Percentiles rank a stretch among this genome's conserved stretches.
These are phyloP conservation scores for Cardamine chenopodiifolia DNA, from an alignment of 345 rosid genomes.

Conservation along the genomic window DNA sequence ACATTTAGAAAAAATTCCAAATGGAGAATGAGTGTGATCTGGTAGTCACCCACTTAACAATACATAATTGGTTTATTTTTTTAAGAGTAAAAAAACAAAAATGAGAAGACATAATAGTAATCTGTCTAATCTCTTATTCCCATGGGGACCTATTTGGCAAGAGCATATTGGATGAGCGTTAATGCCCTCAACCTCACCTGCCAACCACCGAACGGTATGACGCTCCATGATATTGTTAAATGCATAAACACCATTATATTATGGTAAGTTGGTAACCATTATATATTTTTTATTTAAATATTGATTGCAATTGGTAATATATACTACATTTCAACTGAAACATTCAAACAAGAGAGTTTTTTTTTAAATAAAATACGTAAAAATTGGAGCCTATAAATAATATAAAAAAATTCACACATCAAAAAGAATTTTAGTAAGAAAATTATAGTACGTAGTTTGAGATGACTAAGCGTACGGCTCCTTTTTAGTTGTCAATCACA, in stretches of 20 bases:
- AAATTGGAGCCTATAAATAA: too few species aligned
- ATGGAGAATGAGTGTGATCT: conserved; percentile 39
- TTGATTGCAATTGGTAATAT: too few species aligned
- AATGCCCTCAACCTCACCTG: not conserved
- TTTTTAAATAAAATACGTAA: too few species aligned
- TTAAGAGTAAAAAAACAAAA: conserved; percentile 1
- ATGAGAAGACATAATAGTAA: conserved; percentile 11
- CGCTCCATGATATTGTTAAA: not conserved
- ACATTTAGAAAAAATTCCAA: conserved; percentile 5
- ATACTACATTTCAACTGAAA: too few species aligned
- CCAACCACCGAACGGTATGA: conserved; percentile 19
- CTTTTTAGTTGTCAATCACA: too few species aligned
- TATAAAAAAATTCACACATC: too few species aligned
- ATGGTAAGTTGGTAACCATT: not conserved
- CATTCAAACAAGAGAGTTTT: too few species aligned
- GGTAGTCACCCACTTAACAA: conserved; percentile 27
- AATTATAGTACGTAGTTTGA: too few species aligned
- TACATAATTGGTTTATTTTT: conserved; percentile 8
- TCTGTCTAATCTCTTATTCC: conserved; percentile 5
- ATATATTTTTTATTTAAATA: too few species aligned
- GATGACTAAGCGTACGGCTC: not conserved
- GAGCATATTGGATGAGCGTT: conserved; percentile 19
- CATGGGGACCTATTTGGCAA: conserved; percentile 6
- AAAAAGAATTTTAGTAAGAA: too few species aligned
- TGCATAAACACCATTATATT: conserved; percentile 13